Conservation (phyloP, 768 basidiomycete species). For the Suillus bovinus region DNA sequence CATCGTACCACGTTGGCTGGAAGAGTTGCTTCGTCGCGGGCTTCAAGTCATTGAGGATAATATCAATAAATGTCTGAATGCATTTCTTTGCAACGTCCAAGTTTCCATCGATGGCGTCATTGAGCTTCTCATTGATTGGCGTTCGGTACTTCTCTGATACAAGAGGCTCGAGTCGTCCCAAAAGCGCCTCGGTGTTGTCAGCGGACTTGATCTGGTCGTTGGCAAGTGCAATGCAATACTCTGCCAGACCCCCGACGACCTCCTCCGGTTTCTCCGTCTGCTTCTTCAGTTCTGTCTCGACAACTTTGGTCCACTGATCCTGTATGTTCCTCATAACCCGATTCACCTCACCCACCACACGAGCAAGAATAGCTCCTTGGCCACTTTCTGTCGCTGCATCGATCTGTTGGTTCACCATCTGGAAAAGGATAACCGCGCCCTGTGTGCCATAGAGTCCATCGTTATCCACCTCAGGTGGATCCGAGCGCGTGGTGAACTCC, state of each 20-base stretch:
- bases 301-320: conserved; percentile 79
- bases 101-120: conserved; percentile 97
- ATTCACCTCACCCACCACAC: conserved; percentile 85
- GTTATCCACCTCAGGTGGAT: conserved; percentile 85
- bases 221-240: conserved; percentile 94
- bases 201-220: conserved; percentile 98
- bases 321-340: conserved; percentile 90
- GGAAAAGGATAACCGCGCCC: conserved; percentile 93
- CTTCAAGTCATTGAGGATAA: conserved; percentile 94
- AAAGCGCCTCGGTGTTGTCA: conserved; percentile 87
- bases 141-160: conserved; percentile 91
- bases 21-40: conserved; percentile 85
- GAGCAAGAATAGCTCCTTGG: conserved; percentile 89
- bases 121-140: conserved; percentile 81
- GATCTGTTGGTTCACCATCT: conserved; percentile 97
- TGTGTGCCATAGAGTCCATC: conserved; percentile 91
- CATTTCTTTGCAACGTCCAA: conserved; percentile 98
- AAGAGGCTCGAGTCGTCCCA: conserved; percentile 83
- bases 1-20: conserved; percentile 87
- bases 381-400: conserved; percentile 95
- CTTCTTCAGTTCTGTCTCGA: conserved; percentile 86
- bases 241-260: conserved; percentile 83
- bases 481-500: conserved; percentile 80
- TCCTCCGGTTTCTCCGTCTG: conserved; percentile 89
- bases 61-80: conserved; percentile 89